Evolutionary conservation across 306 rosid species (phyloP), one percentile per base, ranked within the genome.

Genomic region (Vicia sativa): DNA sequence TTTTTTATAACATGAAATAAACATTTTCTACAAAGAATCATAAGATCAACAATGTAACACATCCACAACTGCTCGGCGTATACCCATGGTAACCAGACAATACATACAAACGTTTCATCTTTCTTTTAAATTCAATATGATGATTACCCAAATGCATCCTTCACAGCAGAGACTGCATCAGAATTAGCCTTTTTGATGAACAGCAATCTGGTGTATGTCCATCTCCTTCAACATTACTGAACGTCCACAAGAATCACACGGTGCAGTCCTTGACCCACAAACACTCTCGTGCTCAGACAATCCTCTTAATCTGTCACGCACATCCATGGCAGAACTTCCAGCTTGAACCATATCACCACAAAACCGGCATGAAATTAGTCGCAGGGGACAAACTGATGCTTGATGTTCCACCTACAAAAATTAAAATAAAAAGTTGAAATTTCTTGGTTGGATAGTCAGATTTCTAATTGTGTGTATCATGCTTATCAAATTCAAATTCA

Each of bases 301-400:
- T 16, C 99, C 99, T 81, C 95, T 85, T 49, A 93, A 6, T 81
- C 81, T 82, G 70, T 93, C 99, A 39, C 99, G 91, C 9, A 69
- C 83, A 52, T 93, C 96, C 45, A 78, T 44, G 1, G 97, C 87
- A 23, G 89, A 83, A 59, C 73, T 90, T 77, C 99, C 99, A 1
- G 97, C 99, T 76, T 78, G 96, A 80, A 93, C 99, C 99, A 90
- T 90, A 74, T 93, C 99, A 50, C 99, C 99, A 29, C 99, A 93
- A 57, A 93, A 93, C 65, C 85, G 84, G 76, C 99, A 93, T 2
- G 88, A 12, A 46, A 88, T 81, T 16, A 93, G 83, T 13, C 99
- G 89, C 74, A 93, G 64, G 9, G 95, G 96, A 34, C 99, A 93
- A 74, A 44, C 78, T 9, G 85, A 77, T 23, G 87, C 73, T 77